Conservation (phyloP, 2,329 filamentous ascomycete species). For the Apiospora rasikravindrae region DNA sequence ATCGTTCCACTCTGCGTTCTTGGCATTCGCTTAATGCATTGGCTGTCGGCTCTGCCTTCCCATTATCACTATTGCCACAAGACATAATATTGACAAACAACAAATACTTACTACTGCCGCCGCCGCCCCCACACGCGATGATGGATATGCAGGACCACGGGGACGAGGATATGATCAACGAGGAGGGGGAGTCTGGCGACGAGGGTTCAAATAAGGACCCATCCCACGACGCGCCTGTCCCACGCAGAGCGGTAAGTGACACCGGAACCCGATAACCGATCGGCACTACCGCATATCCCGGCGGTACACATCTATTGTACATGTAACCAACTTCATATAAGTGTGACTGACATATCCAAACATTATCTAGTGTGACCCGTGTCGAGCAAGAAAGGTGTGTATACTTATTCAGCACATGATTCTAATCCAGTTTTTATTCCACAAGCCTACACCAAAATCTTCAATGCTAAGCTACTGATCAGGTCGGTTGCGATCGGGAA, state of each 20-base stretch:
- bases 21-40: conserved; percentile 7
- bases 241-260: conserved; percentile 16
- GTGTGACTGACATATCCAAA: neutral
- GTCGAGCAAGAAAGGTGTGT: conserved; percentile 18
- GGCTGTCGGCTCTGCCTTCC: neutral
- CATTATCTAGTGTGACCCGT: conserved; percentile 12
- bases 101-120: neutral
- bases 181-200: neutral
- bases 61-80: neutral
- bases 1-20: neutral
- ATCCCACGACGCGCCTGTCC: neutral
- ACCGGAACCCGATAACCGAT: neutral
- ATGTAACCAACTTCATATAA: neutral
- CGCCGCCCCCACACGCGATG: neutral
- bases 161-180: conserved; percentile 10
- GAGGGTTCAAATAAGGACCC: neutral
- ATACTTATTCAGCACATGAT: neutral
- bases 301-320: neutral
- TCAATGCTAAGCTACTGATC: neutral
- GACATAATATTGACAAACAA: neutral
- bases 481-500: conserved; percentile 24
- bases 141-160: neutral
- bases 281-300: neutral
- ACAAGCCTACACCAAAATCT: too few relatives aligned
- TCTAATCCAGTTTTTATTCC: neutral